phyloP scores from a whole-genome alignment of 31 red algal genomes.

The Porphyra umbilicalis region DNA sequence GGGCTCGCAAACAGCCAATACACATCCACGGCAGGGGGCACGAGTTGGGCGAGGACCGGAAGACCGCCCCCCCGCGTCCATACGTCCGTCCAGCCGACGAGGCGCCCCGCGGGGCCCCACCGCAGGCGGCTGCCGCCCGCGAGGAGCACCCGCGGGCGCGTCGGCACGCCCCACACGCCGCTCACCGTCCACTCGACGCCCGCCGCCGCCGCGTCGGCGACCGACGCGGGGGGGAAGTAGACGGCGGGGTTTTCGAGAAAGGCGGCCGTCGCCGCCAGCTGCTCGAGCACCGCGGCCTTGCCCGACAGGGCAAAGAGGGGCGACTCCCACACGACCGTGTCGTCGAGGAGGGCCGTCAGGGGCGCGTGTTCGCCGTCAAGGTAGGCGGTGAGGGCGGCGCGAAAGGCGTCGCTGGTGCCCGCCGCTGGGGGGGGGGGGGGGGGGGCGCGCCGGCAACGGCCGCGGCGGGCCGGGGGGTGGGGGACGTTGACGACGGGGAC shows the following conservation, averaged over 20 bases:
- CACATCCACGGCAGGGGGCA: neutral
- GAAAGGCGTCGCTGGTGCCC: neutral
- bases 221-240: neutral
- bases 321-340: neutral
- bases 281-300: neutral
- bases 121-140: neutral
- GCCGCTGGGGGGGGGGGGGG: neutral
- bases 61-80: neutral
- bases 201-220: neutral
- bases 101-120: neutral
- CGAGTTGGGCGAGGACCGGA: neutral
- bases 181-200: neutral
- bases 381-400: neutral
- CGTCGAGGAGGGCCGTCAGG: neutral
- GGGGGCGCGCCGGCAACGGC: too few relatives aligned
- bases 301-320: neutral
- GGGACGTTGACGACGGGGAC: too few relatives aligned
- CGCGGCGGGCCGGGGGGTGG: too few relatives aligned
- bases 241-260: neutral
- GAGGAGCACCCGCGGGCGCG: neutral
- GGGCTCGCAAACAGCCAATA: neutral
- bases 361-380: neutral
- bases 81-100: neutral
- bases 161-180: neutral
- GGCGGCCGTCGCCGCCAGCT: neutral